These are phyloP conservation scores for Sclerotinia nivalis DNA, from an alignment of 2,329 filamentous ascomycete genomes.

Conservation along the genomic window DNA sequence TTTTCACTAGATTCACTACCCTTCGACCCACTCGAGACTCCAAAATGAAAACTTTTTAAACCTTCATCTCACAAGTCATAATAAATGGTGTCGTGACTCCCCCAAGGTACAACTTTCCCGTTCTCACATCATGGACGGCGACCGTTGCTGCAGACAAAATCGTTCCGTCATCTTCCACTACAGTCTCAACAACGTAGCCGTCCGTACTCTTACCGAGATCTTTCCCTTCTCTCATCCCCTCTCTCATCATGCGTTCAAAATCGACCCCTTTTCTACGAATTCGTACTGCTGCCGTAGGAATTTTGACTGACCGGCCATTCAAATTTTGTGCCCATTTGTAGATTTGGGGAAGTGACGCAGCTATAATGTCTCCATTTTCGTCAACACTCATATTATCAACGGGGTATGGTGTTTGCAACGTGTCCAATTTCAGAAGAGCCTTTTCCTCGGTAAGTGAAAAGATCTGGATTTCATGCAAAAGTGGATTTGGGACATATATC, in stretches of 20 bases:
- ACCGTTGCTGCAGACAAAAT: constrained; percentile 2
- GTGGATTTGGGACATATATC: constrained; percentile 42
- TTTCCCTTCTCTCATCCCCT: background rate
- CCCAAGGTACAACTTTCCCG: constrained; percentile 12
- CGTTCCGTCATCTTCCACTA: constrained; percentile 19
- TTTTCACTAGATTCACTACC: background rate
- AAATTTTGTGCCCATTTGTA: constrained; percentile 31
- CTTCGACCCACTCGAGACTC: background rate
- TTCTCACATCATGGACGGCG: constrained; percentile 20
- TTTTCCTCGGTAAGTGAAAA: constrained; percentile 24
- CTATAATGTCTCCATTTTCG: constrained; percentile 42
- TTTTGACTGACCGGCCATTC: constrained; percentile 31
- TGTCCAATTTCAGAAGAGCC: constrained; percentile 32
- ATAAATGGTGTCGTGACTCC: constrained; percentile 12
- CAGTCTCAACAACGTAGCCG: constrained; percentile 15
- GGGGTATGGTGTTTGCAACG: constrained; percentile 38
- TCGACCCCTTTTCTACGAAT: constrained; percentile 10
- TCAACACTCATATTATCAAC: constrained; percentile 45
- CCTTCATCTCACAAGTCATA: constrained; percentile 11
- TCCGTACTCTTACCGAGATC: background rate
- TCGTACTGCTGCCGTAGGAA: constrained; percentile 6
- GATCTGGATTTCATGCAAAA: constrained; percentile 22
- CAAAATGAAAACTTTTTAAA: background rate
- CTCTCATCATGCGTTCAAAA: background rate
- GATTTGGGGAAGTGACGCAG: constrained; percentile 40